Base-by-base conservation (phyloP, 2,329 filamentous ascomycete species). In the Penicillium oxalicum region DNA sequence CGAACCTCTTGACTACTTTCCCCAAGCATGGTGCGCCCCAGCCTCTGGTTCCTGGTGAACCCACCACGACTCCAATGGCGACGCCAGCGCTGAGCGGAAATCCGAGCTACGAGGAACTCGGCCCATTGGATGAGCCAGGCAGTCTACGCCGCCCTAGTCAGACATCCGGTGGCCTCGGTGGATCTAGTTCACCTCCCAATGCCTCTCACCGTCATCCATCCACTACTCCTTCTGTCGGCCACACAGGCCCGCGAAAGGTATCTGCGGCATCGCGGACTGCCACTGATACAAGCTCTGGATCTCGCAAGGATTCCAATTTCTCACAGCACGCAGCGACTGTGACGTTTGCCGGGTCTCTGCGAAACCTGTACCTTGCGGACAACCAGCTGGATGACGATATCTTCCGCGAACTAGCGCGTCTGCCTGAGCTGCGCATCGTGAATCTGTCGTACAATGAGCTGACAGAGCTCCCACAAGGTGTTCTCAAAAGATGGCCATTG, bases 381-480 rank as follows among this genome's bases (percentile, higher is more conserved):
- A 98, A 98, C 65, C 83, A 91, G 52, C 79, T 98, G 25, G 88
- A 93, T 48, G 93, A 97, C 60, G 91, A 97, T 60, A 87, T 95
- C 0, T 97, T 97, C 64, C 90, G 96, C 56, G 88, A 97, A 67
- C 77, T 98, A 39, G 87, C 83, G 0, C 75, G 91, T 3, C 78
- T 97, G 4, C 78, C 83, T 2, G 93, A 97, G 68, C 72, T 98
- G 44, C 84, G 91, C 24, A 81, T 95, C 25, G 79, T 98, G 50
- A 98, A 98, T 60, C 71, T 98, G 29, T 95, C 91, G 0, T 97
- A 96, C 72, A 98, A 98, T 59, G 86, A 91, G 54, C 80, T 98
- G 40, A 91, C 87, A 51, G 93, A 98, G 60, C 86, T 98, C 70
- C 93, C 93, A 2, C 85, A 90, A 53, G 80, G 91, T 48, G 88